Percentiles rank a stretch among this genome's conserved stretches.
Conservation (phyloP, 306 rosid species). For the Cicer cuneatum region DNA sequence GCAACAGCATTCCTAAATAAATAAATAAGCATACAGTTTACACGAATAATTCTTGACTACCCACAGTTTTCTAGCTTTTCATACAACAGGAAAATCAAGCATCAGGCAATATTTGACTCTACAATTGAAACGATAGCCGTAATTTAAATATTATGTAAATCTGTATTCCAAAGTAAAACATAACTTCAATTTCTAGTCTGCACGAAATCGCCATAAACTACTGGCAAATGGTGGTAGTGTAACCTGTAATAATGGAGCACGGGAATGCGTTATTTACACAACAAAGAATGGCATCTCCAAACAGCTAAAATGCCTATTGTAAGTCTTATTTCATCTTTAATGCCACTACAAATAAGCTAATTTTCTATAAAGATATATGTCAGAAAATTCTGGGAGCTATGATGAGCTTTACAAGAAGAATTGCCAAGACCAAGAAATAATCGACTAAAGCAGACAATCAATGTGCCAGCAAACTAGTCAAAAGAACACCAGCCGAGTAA, state of each 20-base stretch:
- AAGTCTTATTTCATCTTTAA: slow-evolving; percentile 53
- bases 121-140: slow-evolving; percentile 31
- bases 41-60: neutral
- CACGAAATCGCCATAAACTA: neutral
- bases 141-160: slow-evolving; percentile 30
- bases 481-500: slow-evolving; percentile 24
- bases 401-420: slow-evolving; percentile 71
- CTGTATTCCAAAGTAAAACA: slow-evolving; percentile 22
- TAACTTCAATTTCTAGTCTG: slow-evolving; percentile 16
- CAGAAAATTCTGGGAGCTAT: slow-evolving; percentile 43
- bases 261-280: slow-evolving; percentile 57
- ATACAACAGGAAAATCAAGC: neutral
- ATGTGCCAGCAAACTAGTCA: slow-evolving; percentile 39
- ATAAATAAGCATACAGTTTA: neutral
- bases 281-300: slow-evolving; percentile 42
- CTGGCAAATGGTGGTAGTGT: neutral
- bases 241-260: slow-evolving; percentile 14
- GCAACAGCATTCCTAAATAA: neutral
- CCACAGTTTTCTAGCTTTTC: slow-evolving; percentile 23
- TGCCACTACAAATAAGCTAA: slow-evolving; percentile 54
- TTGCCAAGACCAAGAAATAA: slow-evolving; percentile 57
- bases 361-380: slow-evolving; percentile 48
- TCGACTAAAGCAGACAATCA: slow-evolving; percentile 49
- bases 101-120: slow-evolving; percentile 6
- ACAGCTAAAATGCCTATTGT: slow-evolving; percentile 30